These are phyloP conservation scores for Leishmania tarentolae DNA, from an alignment of 208 protist genomes.

Conservation along the genomic window DNA sequence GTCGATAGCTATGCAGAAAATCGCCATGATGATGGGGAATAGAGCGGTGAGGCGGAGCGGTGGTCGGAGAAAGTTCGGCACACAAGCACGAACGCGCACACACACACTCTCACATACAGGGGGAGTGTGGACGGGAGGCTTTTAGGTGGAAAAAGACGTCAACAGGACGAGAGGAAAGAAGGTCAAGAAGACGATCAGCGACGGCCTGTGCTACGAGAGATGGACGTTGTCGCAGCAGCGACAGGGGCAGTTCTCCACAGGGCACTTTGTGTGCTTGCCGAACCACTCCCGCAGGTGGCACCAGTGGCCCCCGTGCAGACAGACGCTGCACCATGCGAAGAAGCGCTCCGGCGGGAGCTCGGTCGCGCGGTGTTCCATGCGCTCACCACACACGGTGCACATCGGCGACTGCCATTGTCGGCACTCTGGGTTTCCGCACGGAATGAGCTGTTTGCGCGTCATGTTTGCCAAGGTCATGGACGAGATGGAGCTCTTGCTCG, in stretches of 20 bases:
- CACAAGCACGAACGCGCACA: background rate
- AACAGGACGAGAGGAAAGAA: background rate
- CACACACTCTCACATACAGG: background rate
- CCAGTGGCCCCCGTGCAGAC: conserved; percentile 88
- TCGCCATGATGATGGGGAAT: background rate
- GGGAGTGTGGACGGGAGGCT: background rate
- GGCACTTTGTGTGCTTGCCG: conserved; percentile 77
- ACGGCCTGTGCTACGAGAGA: conserved; percentile 1
- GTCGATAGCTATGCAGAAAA: background rate
- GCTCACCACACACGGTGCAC: conserved; percentile 81
- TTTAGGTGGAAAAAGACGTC: background rate
- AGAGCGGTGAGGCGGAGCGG: background rate
- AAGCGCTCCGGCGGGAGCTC: conserved; percentile 54
- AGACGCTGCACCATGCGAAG: conserved; percentile 88
- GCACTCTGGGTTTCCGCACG: conserved; percentile 68
- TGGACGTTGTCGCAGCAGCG: conserved; percentile 46
- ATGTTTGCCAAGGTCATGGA: conserved; percentile 23
- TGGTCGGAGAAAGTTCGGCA: background rate
- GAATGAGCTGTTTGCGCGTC: conserved; percentile 33
- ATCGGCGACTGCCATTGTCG: conserved; percentile 64
- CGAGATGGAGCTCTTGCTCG: conserved; percentile 22
- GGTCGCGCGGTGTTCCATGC: conserved; percentile 50
- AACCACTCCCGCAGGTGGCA: conserved; percentile 87
- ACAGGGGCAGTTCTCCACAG: conserved; percentile 84
- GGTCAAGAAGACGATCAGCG: background rate